Evolutionary conservation across 1,139 yeast species (phyloP), one percentile per base, ranked within the genome.

Genomic region (Zygosaccharomyces pseudobailii): DNA sequence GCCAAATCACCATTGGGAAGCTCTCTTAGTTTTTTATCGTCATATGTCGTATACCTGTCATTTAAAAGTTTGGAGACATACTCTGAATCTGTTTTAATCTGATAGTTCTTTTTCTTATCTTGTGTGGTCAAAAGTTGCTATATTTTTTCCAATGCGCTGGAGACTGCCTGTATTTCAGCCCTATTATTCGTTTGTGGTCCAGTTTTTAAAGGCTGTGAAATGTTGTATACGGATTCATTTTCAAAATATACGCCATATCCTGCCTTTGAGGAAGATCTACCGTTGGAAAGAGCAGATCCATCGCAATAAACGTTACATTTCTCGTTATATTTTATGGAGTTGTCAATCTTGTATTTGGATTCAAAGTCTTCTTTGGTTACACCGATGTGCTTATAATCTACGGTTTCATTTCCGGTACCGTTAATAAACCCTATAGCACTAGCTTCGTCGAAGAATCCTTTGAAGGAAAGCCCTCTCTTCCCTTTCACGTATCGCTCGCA

Each of bases 231-330:
- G 58, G 84, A 86, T 20, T 64, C 62, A 0, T 59, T 66, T 0
- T 88, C 90, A 62, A 76, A 87, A 61, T 70, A 87, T 0, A 84
- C 87, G 17, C 95, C 96, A 58, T 76, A 80, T 0, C 96, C 96
- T 0, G 88, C 87, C 8, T 62, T 51, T 1, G 73, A 70, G 6
- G 63, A 60, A 0, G 49, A 45, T 23, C 61, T 63, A 2, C 86
- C 86, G 54, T 82, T 81, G 6, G 75, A 73, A 34, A 77, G 63
- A 0, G 82, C 72, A 1, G 92, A 84, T 0, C 96, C 95, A 63
- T 87, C 95, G 17, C 86, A 82, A 57, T 76, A 87, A 2, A 85
- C 60, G 27, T 47, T 46, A 21, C 47, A 43, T 20, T 31, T 41
- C 25, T 47, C 40, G 10, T 40, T 25, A 45, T 35, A 53, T 31